A percentile compares a stretch with the other conserved stretches of the same genome.
These are phyloP conservation scores for Pugionium cornutum DNA, from an alignment of 345 rosid species.

Conservation along the genomic window DNA sequence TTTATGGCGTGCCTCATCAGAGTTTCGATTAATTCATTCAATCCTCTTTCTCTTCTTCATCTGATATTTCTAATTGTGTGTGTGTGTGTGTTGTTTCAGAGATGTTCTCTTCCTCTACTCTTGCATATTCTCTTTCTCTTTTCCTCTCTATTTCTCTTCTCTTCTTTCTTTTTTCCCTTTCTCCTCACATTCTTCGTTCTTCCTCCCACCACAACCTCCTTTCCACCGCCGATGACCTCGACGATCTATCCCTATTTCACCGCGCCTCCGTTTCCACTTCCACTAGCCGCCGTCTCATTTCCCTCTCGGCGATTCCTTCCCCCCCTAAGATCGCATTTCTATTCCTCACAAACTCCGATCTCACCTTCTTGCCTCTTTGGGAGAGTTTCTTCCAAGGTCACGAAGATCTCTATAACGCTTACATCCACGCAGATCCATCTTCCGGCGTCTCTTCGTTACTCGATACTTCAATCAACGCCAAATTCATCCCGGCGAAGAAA, in stretches of 20 bases:
- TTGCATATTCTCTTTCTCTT: conserved; percentile 50
- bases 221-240: conserved; percentile 50
- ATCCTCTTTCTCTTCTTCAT: conserved; percentile 17
- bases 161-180: conserved; percentile 49
- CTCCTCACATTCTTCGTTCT: conserved; percentile 53
- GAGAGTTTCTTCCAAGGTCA: conserved; percentile 64
- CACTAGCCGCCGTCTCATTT: conserved; percentile 35
- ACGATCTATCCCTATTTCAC: conserved; percentile 66
- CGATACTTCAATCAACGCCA: conserved; percentile 44
- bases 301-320: conserved; percentile 46
- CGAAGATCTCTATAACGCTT: conserved; percentile 58
- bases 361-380: conserved; percentile 76
- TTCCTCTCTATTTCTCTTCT: conserved; percentile 55
- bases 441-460: conserved; percentile 31
- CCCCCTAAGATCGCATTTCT: conserved; percentile 84
- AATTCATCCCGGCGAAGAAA: conserved; percentile 57
- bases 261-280: conserved; percentile 47
- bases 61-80: conserved; percentile 11
- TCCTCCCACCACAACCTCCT: conserved; percentile 47
- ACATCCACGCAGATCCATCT: conserved; percentile 77
- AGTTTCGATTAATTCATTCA: conserved; percentile 1
- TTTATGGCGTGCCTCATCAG: conserved; percentile 9
- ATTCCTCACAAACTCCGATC: conserved; percentile 87
- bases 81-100: conserved; percentile 18
- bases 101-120: conserved; percentile 62